These are phyloP conservation scores for Rhodotorula taiwanensis DNA, from an alignment of 768 basidiomycete species.

Conservation along the genomic window DNA sequence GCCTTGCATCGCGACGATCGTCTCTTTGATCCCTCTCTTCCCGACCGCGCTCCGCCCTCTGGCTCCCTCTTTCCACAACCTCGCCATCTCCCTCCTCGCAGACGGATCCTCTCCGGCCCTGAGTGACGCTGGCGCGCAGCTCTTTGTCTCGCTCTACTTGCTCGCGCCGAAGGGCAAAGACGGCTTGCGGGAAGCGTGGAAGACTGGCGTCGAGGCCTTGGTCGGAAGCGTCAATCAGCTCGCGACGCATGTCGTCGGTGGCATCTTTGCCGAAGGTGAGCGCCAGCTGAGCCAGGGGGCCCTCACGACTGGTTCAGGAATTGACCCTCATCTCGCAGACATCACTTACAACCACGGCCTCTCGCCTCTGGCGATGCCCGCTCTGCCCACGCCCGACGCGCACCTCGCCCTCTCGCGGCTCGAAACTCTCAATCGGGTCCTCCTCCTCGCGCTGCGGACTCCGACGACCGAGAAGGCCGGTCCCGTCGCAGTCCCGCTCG, in stretches of 20 bases:
- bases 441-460: slow-evolving; percentile 22
- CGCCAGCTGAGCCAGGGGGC: neutral
- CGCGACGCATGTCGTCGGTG: neutral
- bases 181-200: slow-evolving; percentile 34
- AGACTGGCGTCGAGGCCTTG: slow-evolving; percentile 29
- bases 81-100: slow-evolving; percentile 22
- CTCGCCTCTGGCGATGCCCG: slow-evolving; percentile 25
- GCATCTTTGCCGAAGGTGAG: slow-evolving; percentile 32
- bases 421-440: slow-evolving; percentile 16
- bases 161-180: slow-evolving; percentile 33
- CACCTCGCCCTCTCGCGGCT: slow-evolving; percentile 20
- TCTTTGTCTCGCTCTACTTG: slow-evolving; percentile 33
- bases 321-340: slow-evolving; percentile 8
- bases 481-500: slow-evolving; percentile 24
- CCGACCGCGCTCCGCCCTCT: slow-evolving; percentile 34
- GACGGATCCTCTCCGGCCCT: neutral
- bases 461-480: slow-evolving; percentile 29
- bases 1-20: slow-evolving; percentile 20
- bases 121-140: slow-evolving; percentile 14
- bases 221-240: slow-evolving; percentile 17
- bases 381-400: slow-evolving; percentile 1
- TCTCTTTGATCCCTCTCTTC: slow-evolving; percentile 31
- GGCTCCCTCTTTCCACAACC: slow-evolving; percentile 22
- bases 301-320: accelerated
- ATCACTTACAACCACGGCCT: slow-evolving; percentile 24